Percentiles rank a stretch among this genome's conserved stretches.
These are phyloP conservation scores for Mycena haematopus DNA, from an alignment of 768 basidiomycete genomes.

Conservation along the genomic window DNA sequence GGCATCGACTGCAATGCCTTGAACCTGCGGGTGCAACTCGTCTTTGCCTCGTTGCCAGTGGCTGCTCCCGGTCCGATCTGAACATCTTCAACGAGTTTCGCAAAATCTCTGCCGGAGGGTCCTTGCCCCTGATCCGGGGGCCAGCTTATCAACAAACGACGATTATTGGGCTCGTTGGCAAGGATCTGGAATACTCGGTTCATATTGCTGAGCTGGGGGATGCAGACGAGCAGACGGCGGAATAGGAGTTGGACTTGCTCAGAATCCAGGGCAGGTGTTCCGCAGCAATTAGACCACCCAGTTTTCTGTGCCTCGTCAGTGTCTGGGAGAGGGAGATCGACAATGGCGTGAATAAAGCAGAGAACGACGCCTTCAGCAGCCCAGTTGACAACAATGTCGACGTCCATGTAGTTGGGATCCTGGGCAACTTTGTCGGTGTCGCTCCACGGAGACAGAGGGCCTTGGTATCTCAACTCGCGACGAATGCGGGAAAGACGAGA, in stretches of 20 bases:
- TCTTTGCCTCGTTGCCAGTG: slow-evolving; percentile 75
- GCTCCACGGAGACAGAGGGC: slow-evolving; percentile 58
- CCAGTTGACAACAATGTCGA: slow-evolving; percentile 91
- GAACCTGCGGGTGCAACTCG: slow-evolving; percentile 85
- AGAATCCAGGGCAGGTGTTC: slow-evolving; percentile 66
- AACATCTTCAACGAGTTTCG: slow-evolving; percentile 71
- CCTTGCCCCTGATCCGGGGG: slow-evolving; percentile 67
- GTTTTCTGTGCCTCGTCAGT: slow-evolving; percentile 79
- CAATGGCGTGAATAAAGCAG: slow-evolving; percentile 86
- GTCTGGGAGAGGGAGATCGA: slow-evolving; percentile 72
- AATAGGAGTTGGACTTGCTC: slow-evolving; percentile 67
- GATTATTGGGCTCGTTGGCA: slow-evolving; percentile 62
- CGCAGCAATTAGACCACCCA: slow-evolving; percentile 89
- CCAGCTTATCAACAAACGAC: slow-evolving; percentile 70
- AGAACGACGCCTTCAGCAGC: slow-evolving; percentile 86
- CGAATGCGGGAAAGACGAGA: slow-evolving; percentile 79
- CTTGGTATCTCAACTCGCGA: slow-evolving; percentile 71
- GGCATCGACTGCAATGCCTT: slow-evolving; percentile 73
- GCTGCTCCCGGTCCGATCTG: slow-evolving; percentile 60
- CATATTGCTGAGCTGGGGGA: slow-evolving; percentile 58
- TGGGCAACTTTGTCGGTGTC: slow-evolving; percentile 73
- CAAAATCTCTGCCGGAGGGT: slow-evolving; percentile 53
- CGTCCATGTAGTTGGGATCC: slow-evolving; percentile 82
- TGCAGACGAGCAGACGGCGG: slow-evolving; percentile 59
- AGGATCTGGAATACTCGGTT: slow-evolving; percentile 83